Evolutionary conservation across 352 stramenopile species (phyloP).

Genomic region (Plasmopara viticola): DNA sequence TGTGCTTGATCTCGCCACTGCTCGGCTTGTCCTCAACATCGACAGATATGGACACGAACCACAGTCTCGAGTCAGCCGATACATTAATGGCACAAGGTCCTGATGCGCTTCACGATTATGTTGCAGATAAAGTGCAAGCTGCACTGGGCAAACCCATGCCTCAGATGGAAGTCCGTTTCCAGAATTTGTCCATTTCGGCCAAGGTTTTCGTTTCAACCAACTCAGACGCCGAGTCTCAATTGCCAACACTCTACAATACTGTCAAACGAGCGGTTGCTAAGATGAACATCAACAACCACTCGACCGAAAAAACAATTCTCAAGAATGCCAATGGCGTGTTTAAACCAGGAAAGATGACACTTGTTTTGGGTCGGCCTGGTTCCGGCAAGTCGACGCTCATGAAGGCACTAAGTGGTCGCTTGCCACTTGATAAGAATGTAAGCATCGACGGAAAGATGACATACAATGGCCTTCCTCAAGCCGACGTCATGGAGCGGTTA

Average conservation of each 20-base stretch:
- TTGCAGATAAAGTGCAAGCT: conserved; percentile 16
- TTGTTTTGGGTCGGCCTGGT: conserved; percentile 14
- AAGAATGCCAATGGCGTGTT: conserved; percentile 40
- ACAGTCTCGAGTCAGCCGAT: too few relatives aligned
- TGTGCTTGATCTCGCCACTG: too few relatives aligned
- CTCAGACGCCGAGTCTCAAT: conserved; percentile 15
- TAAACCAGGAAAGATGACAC: conserved; percentile 19
- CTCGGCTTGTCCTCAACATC: too few relatives aligned
- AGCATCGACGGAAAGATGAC: conserved; percentile 15
- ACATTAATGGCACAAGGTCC: conserved; percentile 23
- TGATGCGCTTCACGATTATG: conserved; percentile 17
- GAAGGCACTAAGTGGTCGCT: conserved; percentile 16
- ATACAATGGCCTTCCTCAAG: conserved; percentile 15
- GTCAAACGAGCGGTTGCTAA: conserved; percentile 24
- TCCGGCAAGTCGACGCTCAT: conserved; percentile 22
- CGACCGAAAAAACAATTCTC: conserved; percentile 34
- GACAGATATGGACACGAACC: too few relatives aligned
- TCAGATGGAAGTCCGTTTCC: conserved; percentile 27
- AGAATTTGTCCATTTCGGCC: conserved; percentile 21
- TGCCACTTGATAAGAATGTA: conserved; percentile 20
- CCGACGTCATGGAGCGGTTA: conserved; percentile 23
- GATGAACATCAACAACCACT: conserved; percentile 9
- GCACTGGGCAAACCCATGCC: conserved; percentile 17
- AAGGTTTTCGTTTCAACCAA: conserved; percentile 15
- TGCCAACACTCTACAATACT: conserved; percentile 39